Evolutionary conservation across 169 alveolate species (phyloP).

Genomic region (Eimeria mitis): DNA sequence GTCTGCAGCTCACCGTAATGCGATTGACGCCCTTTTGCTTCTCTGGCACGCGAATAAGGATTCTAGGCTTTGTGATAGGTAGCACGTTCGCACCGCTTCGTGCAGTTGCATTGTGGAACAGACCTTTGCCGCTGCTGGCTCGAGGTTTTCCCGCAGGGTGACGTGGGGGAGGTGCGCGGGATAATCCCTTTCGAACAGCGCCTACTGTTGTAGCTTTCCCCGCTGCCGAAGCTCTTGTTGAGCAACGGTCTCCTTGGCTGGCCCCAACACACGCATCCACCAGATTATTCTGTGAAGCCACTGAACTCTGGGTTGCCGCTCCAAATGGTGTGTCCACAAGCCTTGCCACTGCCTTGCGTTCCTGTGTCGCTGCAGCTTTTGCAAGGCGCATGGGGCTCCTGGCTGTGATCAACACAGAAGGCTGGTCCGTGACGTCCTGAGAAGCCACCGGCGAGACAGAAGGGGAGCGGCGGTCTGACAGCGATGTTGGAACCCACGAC

Average conservation of each 20-base stretch:
- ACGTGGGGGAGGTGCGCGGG: conserved; percentile 14
- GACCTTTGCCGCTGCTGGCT: conserved; percentile 1
- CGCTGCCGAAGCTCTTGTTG: conserved; percentile 4
- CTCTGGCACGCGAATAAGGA: not conserved
- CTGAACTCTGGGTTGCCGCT: not conserved
- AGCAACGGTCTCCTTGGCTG: conserved; percentile 5
- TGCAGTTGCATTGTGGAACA: conserved; percentile 22
- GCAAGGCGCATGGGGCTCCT: conserved; percentile 28
- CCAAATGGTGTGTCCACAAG: not conserved
- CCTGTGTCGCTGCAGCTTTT: not conserved
- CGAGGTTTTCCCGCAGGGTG: conserved; percentile 32
- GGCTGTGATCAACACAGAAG: not conserved
- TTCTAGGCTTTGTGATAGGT: conserved; percentile 22
- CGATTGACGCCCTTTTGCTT: not conserved
- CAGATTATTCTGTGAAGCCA: not conserved
- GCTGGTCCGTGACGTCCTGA: conserved; percentile 28
- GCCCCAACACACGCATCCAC: not conserved
- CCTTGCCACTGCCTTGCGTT: not conserved
- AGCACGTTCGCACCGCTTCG: conserved; percentile 8
- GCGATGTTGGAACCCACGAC: conserved; percentile 8
- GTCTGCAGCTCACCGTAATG: conserved; percentile 15
- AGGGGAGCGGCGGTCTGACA: not conserved
- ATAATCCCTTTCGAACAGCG: conserved; percentile 16
- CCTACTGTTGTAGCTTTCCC: not conserved
- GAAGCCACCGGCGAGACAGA: conserved; percentile 25